Evolutionary conservation across 2,329 filamentous ascomycete genomes (phyloP).

Genomic region (Scorias spongiosa): DNA sequence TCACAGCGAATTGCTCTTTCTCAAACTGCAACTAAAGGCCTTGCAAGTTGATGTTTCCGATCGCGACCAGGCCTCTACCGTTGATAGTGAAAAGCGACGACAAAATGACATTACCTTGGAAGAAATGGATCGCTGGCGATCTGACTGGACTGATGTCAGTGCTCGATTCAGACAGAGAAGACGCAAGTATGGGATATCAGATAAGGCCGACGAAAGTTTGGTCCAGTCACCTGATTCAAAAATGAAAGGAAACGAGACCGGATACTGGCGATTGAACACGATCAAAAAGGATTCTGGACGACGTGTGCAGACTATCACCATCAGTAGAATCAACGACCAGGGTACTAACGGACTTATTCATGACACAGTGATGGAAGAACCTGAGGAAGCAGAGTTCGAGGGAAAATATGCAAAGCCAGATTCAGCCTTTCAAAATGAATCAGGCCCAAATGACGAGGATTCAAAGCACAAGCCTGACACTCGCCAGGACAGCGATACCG

Average conservation of each 20-base stretch:
- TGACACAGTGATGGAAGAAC: not conserved
- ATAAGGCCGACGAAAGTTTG: conserved; percentile 3
- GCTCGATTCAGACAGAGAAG: conserved; percentile 16
- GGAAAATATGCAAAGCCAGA: not conserved
- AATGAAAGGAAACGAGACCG: conserved; percentile 5
- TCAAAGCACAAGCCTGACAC: conserved; percentile 1
- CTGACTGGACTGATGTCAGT: conserved; percentile 21
- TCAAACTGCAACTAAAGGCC: conserved; percentile 25
- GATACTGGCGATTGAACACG: conserved; percentile 14
- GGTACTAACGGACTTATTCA: not conserved
- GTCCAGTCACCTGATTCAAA: conserved; percentile 3
- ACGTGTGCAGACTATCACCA: conserved; percentile 13
- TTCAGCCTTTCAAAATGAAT: conserved; percentile 2
- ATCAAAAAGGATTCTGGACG: conserved; percentile 10
- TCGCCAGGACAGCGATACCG: conserved; percentile 12
- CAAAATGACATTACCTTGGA: conserved; percentile 12
- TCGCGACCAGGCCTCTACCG: conserved; percentile 6
- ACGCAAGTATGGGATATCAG: conserved; percentile 15
- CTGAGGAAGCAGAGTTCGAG: not conserved
- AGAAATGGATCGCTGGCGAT: conserved; percentile 21
- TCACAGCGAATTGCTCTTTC: conserved; percentile 23
- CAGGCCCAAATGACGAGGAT: conserved; percentile 1
- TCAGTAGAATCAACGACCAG: conserved; percentile 4
- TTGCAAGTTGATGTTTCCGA: conserved; percentile 18
- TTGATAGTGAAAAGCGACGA: conserved; percentile 2